Conservation (phyloP, 148 eudicot genomes). For the Limonium bicolor region DNA sequence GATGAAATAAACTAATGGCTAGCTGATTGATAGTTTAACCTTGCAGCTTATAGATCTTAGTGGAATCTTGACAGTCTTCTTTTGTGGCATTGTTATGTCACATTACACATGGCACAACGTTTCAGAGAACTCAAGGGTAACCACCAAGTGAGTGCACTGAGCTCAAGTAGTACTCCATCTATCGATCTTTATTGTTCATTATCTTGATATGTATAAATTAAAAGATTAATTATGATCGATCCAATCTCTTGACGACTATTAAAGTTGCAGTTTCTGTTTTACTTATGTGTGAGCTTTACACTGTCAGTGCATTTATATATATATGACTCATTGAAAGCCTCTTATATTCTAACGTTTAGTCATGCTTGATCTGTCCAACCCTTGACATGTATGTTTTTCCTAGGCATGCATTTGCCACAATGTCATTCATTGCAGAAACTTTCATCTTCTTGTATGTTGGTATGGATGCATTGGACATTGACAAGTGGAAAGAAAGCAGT, state of each 20-base stretch:
- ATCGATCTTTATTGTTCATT: too few relatives aligned
- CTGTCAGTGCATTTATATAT: too few relatives aligned
- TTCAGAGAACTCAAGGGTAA: conserved; percentile 52
- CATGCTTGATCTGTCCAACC: conserved; percentile 6
- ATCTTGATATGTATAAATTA: too few relatives aligned
- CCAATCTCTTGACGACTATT: too few relatives aligned
- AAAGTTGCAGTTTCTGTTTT: too few relatives aligned
- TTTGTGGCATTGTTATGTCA: conserved; percentile 67
- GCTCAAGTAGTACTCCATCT: too few relatives aligned
- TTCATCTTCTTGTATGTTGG: conserved; percentile 89
- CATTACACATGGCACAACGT: conserved; percentile 69
- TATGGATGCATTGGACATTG: conserved; percentile 81
- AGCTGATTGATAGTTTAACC: not conserved
- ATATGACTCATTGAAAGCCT: too few relatives aligned
- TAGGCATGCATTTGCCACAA: conserved; percentile 87
- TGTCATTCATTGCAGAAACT: conserved; percentile 74
- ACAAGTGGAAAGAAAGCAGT: conserved; percentile 61
- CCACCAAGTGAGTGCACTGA: conserved; percentile 84
- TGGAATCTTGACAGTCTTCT: conserved; percentile 57
- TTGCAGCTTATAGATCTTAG: conserved; percentile 48
- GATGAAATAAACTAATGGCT: too few relatives aligned
- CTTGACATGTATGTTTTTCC: not conserved
- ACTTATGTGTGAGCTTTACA: too few relatives aligned
- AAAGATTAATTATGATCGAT: too few relatives aligned
- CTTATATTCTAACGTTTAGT: too few relatives aligned